Conservation (phyloP, 2,329 filamentous ascomycete genomes). For the Trichoderma polysporum region DNA sequence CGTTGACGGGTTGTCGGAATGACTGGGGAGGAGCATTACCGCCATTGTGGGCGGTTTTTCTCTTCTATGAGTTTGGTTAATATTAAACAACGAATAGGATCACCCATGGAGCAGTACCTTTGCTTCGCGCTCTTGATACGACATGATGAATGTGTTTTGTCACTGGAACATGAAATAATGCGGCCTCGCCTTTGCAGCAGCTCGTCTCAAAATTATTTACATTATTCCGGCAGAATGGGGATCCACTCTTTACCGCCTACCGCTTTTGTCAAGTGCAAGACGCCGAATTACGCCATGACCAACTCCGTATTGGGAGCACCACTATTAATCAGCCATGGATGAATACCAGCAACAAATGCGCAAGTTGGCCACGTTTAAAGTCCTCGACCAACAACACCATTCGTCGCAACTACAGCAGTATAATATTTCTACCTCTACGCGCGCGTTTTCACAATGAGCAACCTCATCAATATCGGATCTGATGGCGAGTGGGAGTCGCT, state of each 20-base stretch:
- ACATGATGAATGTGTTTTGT: conserved; percentile 29
- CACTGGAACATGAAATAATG: neutral
- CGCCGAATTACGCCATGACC: conserved; percentile 6
- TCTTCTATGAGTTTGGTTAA: conserved; percentile 42
- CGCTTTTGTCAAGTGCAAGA: conserved; percentile 9
- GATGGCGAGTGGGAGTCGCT: conserved; percentile 69
- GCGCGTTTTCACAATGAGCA: conserved; percentile 41
- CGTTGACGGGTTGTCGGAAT: conserved; percentile 65
- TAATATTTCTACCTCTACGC: neutral
- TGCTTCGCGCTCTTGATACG: conserved; percentile 34
- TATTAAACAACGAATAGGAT: neutral
- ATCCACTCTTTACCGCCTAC: conserved; percentile 24
- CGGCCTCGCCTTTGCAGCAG: neutral
- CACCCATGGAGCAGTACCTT: conserved; percentile 28
- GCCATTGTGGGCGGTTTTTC: conserved; percentile 47
- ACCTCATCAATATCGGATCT: conserved; percentile 60
- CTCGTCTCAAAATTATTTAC: conserved; percentile 21
- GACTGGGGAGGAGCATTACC: conserved; percentile 39
- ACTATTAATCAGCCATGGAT: neutral
- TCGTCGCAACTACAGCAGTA: neutral
- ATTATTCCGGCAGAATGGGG: conserved; percentile 33
- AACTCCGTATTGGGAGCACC: neutral
- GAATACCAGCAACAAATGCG: neutral
- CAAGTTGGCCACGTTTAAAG: conserved; percentile 4
- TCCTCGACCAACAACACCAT: neutral